phyloP scores from a whole-genome alignment of 2,329 filamentous ascomycete species.

The Knoxdaviesia capensis region DNA sequence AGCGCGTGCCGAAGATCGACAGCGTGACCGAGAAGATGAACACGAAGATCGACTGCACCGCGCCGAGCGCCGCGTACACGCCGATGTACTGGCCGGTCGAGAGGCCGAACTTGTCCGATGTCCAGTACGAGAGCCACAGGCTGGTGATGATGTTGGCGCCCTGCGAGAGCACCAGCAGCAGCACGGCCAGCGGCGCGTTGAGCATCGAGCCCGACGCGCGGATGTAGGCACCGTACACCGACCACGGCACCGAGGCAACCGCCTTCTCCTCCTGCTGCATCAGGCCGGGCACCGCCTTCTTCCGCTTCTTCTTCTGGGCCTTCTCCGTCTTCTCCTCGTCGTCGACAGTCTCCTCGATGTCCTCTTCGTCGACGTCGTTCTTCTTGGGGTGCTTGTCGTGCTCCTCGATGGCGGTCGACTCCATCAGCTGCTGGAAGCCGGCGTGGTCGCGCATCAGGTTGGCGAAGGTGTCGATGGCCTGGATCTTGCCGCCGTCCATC shows the following conservation, averaged over 20 bases:
- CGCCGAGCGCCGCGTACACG: constrained; percentile 50
- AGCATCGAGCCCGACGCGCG: constrained; percentile 51
- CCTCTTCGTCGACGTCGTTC: constrained; percentile 30
- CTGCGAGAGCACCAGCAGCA: constrained; percentile 52
- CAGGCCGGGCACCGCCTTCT: constrained; percentile 40
- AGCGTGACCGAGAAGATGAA: constrained; percentile 66
- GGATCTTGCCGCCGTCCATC: constrained; percentile 73
- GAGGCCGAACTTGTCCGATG: constrained; percentile 52
- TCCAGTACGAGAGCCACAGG: constrained; percentile 91
- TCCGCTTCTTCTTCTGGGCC: constrained; percentile 20
- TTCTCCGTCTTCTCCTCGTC: constrained; percentile 21
- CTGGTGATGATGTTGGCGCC: constrained; percentile 74
- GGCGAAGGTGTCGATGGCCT: constrained; percentile 73
- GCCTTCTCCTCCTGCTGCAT: constrained; percentile 60
- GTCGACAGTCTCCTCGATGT: constrained; percentile 21
- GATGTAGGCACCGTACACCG: constrained; percentile 61
- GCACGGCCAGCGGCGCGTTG: constrained; percentile 41
- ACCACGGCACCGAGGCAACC: constrained; percentile 58
- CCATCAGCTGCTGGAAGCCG: constrained; percentile 71
- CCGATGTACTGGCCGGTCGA: constrained; percentile 53
- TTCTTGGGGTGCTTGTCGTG: constrained; percentile 11
- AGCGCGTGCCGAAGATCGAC: constrained; percentile 59
- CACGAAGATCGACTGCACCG: constrained; percentile 49
- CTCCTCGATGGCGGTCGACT: constrained; percentile 57
- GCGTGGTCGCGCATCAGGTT: constrained; percentile 64